phyloP scores from a whole-genome alignment of 371 early-diverging fungal species.

The Ordospora colligata region DNA sequence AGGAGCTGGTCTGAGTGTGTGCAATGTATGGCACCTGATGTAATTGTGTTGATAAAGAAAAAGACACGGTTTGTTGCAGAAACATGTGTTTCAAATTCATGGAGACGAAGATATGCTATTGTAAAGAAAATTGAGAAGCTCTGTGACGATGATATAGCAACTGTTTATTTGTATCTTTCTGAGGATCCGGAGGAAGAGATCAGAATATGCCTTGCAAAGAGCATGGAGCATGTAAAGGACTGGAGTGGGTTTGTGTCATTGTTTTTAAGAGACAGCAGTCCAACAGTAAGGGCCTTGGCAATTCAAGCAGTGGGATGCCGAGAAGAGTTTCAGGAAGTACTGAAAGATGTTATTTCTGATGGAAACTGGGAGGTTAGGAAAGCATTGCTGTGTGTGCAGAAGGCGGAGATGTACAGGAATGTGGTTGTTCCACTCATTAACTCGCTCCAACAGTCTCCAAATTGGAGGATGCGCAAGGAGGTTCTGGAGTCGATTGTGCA shows the following conservation, averaged over 20 bases:
- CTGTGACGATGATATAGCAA: background rate
- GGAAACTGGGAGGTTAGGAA: constrained; percentile 17
- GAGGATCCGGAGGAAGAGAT: constrained; percentile 35
- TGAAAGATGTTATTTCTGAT: constrained; percentile 1
- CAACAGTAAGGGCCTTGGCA: background rate
- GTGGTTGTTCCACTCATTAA: constrained; percentile 24
- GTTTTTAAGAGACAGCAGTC: constrained; percentile 20
- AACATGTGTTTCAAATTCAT: constrained; percentile 13
- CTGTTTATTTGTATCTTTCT: background rate
- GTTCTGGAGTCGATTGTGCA: constrained; percentile 19
- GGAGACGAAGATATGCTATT: constrained; percentile 32
- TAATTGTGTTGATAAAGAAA: constrained; percentile 11
- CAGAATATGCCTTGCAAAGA: constrained; percentile 12
- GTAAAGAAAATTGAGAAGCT: constrained; percentile 7
- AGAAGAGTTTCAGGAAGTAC: background rate
- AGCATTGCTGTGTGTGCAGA: constrained; percentile 30
- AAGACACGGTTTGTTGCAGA: constrained; percentile 14
- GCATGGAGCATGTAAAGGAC: background rate
- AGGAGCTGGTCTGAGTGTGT: constrained; percentile 10
- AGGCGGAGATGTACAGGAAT: constrained; percentile 21
- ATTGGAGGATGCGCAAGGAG: constrained; percentile 32
- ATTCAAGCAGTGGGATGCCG: constrained; percentile 7
- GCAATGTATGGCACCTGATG: constrained; percentile 10
- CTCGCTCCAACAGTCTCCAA: background rate
- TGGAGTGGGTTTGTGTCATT: constrained; percentile 8